These are phyloP conservation scores for Cornus controversa DNA, from an alignment of 148 eudicot genomes.

Conservation along the genomic window DNA sequence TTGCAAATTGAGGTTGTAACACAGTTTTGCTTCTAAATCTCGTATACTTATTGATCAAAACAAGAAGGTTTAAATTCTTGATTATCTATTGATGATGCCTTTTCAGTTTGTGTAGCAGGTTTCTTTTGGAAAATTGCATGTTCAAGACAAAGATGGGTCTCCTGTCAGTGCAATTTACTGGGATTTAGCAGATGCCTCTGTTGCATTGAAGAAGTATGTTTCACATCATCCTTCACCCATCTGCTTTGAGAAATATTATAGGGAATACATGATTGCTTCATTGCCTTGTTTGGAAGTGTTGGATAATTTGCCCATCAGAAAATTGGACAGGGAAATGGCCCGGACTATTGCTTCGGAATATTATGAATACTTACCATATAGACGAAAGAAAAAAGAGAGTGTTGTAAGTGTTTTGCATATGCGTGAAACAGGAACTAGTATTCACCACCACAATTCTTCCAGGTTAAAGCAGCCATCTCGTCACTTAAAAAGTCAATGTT, in stretches of 20 bases:
- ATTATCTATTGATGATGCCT: background rate
- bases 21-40: background rate
- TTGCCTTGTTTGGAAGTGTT: constrained; percentile 44
- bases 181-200: constrained; percentile 6
- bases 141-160: constrained; percentile 34
- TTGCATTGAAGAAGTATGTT: constrained; percentile 34
- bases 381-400: constrained; percentile 41
- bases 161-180: constrained; percentile 16
- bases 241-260: constrained; percentile 61
- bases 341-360: constrained; percentile 37
- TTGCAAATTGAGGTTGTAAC: constrained; percentile 29
- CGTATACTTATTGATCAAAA: background rate
- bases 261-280: constrained; percentile 54
- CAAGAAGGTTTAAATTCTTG: background rate
- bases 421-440: constrained; percentile 54
- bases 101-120: constrained; percentile 29
- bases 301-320: constrained; percentile 46
- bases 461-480: constrained; percentile 24
- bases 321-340: constrained; percentile 44
- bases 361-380: constrained; percentile 71
- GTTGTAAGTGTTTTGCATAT: constrained; percentile 44
- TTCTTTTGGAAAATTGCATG: constrained; percentile 18
- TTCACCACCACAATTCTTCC: constrained; percentile 13
- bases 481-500: constrained; percentile 31
- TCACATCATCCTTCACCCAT: constrained; percentile 64